Evolutionary conservation across 306 rosid genomes (phyloP).

Genomic region (Quercus bicolor): DNA sequence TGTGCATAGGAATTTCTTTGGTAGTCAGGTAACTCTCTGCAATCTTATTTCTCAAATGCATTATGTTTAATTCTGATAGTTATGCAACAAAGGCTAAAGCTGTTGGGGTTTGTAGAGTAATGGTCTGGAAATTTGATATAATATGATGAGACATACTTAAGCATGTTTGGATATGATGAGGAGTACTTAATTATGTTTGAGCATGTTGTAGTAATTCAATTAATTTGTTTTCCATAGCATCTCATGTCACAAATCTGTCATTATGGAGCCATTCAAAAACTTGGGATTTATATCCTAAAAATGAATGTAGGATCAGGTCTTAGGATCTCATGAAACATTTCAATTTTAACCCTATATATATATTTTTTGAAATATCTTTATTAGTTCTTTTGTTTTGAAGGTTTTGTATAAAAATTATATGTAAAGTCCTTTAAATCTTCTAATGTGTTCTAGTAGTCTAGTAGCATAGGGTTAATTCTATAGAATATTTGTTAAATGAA

Average conservation of each 20-base stretch:
- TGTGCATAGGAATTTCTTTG: conserved; percentile 91
- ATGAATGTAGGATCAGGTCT: background rate
- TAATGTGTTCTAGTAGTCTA: background rate
- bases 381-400: background rate
- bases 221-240: background rate
- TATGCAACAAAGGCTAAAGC: background rate
- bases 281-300: background rate
- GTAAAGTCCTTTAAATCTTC: background rate
- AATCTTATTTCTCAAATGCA: background rate
- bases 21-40: conserved; percentile 71
- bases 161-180: background rate
- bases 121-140: background rate
- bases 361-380: background rate
- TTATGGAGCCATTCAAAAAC: background rate
- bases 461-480: background rate
- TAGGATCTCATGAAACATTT: background rate
- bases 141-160: background rate
- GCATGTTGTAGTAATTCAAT: background rate
- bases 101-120: background rate
- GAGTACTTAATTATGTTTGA: background rate
- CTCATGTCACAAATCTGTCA: background rate
- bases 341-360: background rate
- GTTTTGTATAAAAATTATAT: background rate
- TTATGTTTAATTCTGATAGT: background rate
- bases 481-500: background rate